Base-by-base conservation (phyloP, 2,329 filamentous ascomycete species). In the Lachnum nothofagi region DNA sequence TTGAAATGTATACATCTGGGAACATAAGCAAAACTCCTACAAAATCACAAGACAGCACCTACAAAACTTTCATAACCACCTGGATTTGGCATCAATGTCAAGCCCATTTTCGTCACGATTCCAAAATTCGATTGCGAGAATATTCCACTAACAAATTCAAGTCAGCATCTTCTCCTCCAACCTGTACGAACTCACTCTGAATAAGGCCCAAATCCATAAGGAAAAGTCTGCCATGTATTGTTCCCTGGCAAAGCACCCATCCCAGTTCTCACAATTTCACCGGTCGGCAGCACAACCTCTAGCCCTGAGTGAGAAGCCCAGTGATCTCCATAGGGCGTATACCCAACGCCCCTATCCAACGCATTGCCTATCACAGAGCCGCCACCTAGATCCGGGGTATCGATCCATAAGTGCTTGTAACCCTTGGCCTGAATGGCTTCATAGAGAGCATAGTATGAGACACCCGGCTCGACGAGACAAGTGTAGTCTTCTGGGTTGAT, bases 101-200 rank as follows among this genome's bases (percentile, higher is more conserved):
- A 67, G 2, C 76, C 76, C 69, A 79, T 74, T 61, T 79, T 78
- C 3, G 73, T 75, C 8, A 77, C 72, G 23, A 78, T 72, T 33
- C 74, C 76, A 16, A 75, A 67, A 50, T 75, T 77, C n/a, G 69
- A 71, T 57, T 78, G 75, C 1, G 71, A 68, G 54, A 79, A 79
- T 8, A 78, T 67, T 2, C 72, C 72, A 49, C 33, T 38, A 14
- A 34, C 31, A 27, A 34, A n/a, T n/a, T n/a, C n/a, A n/a, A n/a
- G n/a, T n/a, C n/a, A n/a, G n/a, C n/a, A n/a, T n/a, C n/a, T n/a
- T n/a, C n/a, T n/a, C n/a, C n/a, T n/a, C n/a, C n/a, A n/a, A n/a
- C n/a, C 5, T 35, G 17, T 23, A 20, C 9, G 27, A 17, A 42
- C n/a, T 19, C 34, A 35, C 42, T 72, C 67, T 14, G 66, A 56